Evolutionary conservation across 805 yeast genomes (phyloP).

Genomic region (Allodekkera sacchari): DNA sequence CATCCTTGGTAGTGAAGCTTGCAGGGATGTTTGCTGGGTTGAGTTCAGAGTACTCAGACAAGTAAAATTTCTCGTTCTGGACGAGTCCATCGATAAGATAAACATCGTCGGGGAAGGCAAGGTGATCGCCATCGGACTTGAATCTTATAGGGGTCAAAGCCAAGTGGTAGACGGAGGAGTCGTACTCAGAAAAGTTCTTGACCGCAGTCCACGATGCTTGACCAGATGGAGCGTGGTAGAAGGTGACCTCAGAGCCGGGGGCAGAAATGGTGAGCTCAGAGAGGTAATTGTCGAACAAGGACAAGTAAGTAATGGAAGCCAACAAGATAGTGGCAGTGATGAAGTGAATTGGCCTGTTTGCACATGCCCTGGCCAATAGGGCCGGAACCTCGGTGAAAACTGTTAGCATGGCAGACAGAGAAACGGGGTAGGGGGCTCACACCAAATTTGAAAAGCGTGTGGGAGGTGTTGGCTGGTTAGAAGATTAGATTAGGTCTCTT

Average conservation of each 20-base stretch:
- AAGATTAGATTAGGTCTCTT: no score
- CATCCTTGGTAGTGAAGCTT: constrained; percentile 25
- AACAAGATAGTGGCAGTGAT: constrained; percentile 62
- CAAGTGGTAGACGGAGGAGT: constrained; percentile 33
- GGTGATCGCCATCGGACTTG: constrained; percentile 22
- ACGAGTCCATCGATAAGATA: constrained; percentile 32
- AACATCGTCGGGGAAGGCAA: constrained; percentile 31
- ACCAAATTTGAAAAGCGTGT: no score
- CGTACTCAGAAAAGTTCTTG: constrained; percentile 27
- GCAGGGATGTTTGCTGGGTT: constrained; percentile 15
- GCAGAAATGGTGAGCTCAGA: constrained; percentile 10
- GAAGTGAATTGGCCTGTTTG: constrained; percentile 81
- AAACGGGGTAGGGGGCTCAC: no score
- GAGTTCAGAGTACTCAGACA: constrained; percentile 21
- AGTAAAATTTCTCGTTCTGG: constrained; percentile 33
- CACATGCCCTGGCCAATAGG: constrained; percentile 39
- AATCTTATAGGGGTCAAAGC: constrained; percentile 52
- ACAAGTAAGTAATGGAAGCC: constrained; percentile 74
- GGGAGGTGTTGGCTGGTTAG: no score
- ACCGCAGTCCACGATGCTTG: constrained; percentile 53
- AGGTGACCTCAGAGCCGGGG: constrained; percentile 17
- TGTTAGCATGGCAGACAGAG: no score
- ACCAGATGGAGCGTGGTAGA: constrained; percentile 29
- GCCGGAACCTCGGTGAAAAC: constrained; percentile 21
- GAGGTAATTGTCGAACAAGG: constrained; percentile 61